Evolutionary conservation across 139 green algal species (phyloP).

Genomic region (Astrephomene gubernaculifera): DNA sequence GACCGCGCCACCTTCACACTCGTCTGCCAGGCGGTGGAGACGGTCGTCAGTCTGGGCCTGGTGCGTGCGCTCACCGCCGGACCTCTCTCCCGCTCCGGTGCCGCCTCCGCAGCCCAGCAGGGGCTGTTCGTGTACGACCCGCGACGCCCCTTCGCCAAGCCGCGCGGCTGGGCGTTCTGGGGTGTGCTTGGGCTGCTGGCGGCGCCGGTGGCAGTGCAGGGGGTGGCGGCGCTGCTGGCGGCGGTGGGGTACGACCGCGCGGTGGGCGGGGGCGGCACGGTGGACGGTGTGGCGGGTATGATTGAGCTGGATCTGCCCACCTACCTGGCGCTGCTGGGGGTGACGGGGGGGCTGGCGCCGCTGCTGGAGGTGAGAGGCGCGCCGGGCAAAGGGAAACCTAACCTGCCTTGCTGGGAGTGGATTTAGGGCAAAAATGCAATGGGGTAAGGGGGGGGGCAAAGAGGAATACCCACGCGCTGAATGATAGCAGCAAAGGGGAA

Average conservation of each 20-base stretch:
- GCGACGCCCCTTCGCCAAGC: slow-evolving; percentile 67
- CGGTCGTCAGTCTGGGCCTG: slow-evolving; percentile 64
- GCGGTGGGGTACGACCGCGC: slow-evolving; percentile 59
- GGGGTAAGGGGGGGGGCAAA: too few species aligned
- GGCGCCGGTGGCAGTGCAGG: slow-evolving; percentile 75
- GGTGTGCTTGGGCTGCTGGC: slow-evolving; percentile 71
- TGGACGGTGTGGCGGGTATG: slow-evolving; percentile 81
- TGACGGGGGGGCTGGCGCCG: slow-evolving; percentile 78
- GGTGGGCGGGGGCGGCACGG: slow-evolving; percentile 69
- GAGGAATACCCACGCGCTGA: too few species aligned
- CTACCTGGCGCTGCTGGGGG: slow-evolving; percentile 68
- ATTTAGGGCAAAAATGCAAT: too few species aligned
- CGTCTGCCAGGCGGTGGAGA: slow-evolving; percentile 69
- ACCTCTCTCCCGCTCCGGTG: not conserved
- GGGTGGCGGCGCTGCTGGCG: slow-evolving; percentile 51
- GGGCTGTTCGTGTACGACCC: slow-evolving; percentile 60
- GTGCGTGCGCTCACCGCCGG: slow-evolving; percentile 56
- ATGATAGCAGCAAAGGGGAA: too few species aligned
- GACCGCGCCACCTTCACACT: slow-evolving; percentile 48
- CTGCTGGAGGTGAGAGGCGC: slow-evolving; percentile 89
- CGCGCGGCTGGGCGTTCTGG: slow-evolving; percentile 84
- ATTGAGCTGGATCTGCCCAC: slow-evolving; percentile 74
- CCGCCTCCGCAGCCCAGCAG: not conserved
- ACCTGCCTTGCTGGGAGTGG: too few species aligned
- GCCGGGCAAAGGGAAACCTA: too few species aligned